These are phyloP conservation scores for Neonectria hederae DNA, from an alignment of 2,329 filamentous ascomycete genomes.

Conservation along the genomic window DNA sequence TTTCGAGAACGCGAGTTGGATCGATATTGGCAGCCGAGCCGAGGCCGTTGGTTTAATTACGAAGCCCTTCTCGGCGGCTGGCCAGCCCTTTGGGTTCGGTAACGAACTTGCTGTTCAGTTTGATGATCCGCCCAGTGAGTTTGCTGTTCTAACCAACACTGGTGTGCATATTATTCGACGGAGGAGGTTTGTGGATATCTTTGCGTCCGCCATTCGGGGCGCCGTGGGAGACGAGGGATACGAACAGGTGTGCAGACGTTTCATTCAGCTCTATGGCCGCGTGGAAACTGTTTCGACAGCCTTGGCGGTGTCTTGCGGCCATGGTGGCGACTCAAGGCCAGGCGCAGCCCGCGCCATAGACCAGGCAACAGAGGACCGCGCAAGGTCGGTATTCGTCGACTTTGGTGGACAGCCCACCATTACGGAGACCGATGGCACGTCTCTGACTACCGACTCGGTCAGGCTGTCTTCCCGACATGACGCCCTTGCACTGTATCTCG, in stretches of 20 bases:
- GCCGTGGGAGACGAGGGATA: slow-evolving; percentile 81
- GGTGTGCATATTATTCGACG: slow-evolving; percentile 89
- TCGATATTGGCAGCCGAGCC: slow-evolving; percentile 76
- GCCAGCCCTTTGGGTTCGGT: slow-evolving; percentile 80
- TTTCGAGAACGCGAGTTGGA: slow-evolving; percentile 82
- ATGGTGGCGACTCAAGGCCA: slow-evolving; percentile 79
- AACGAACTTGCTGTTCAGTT: slow-evolving; percentile 98
- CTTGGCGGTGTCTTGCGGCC: slow-evolving; percentile 92
- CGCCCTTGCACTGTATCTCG: slow-evolving; percentile 86
- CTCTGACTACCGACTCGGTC: slow-evolving; percentile 81
- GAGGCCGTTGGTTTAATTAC: slow-evolving; percentile 84
- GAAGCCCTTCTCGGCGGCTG: slow-evolving; percentile 74
- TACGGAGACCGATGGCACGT: slow-evolving; percentile 78
- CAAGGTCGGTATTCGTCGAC: slow-evolving; percentile 88
- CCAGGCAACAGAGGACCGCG: slow-evolving; percentile 84
- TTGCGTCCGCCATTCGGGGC: slow-evolving; percentile 81
- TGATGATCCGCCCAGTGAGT: slow-evolving; percentile 81
- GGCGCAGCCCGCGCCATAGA: slow-evolving; percentile 83
- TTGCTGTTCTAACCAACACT: slow-evolving; percentile 90
- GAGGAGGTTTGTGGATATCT: slow-evolving; percentile 88
- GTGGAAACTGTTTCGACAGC: slow-evolving; percentile 91
- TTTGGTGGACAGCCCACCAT: slow-evolving; percentile 88
- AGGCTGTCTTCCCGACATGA: slow-evolving; percentile 89
- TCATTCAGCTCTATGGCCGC: slow-evolving; percentile 86
- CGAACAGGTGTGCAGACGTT: slow-evolving; percentile 82